phyloP scores from a whole-genome alignment of 306 rosid species.

The Inga laurina region DNA sequence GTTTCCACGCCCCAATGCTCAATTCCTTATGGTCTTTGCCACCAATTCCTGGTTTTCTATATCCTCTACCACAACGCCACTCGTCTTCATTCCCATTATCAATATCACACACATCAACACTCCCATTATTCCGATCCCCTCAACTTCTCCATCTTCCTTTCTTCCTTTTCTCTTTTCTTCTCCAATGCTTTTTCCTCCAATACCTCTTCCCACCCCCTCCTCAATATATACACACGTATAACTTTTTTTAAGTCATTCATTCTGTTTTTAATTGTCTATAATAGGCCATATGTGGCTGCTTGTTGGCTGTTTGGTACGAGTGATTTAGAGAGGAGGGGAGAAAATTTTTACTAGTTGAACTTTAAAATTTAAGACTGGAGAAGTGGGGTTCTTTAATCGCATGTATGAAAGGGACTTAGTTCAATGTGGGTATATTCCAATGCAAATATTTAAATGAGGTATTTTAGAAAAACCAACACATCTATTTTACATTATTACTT shows the following conservation, averaged over 20 bases:
- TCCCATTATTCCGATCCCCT: conserved; percentile 12
- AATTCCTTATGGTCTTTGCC: background rate
- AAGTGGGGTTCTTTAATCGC: too few relatives aligned
- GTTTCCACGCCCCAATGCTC: background rate
- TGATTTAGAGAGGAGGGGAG: too few relatives aligned
- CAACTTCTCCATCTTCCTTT: conserved; percentile 1
- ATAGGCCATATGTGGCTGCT: background rate
- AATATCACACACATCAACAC: background rate
- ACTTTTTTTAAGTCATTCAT: background rate
- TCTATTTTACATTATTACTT: too few relatives aligned
- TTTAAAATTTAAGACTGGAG: too few relatives aligned
- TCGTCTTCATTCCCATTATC: background rate
- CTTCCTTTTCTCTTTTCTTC: background rate
- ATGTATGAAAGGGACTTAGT: too few relatives aligned
- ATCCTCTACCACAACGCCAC: background rate
- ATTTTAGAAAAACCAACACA: too few relatives aligned
- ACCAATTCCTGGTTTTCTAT: too few relatives aligned
- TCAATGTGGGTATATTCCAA: too few relatives aligned
- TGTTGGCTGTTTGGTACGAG: too few relatives aligned
- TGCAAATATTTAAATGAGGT: too few relatives aligned
- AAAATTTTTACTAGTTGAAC: too few relatives aligned
- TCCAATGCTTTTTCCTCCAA: background rate
- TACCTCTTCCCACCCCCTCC: background rate
- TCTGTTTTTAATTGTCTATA: background rate
- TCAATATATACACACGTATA: background rate